phyloP scores from a whole-genome alignment of 768 basidiomycete genomes.

The Artomyces pyxidatus region DNA sequence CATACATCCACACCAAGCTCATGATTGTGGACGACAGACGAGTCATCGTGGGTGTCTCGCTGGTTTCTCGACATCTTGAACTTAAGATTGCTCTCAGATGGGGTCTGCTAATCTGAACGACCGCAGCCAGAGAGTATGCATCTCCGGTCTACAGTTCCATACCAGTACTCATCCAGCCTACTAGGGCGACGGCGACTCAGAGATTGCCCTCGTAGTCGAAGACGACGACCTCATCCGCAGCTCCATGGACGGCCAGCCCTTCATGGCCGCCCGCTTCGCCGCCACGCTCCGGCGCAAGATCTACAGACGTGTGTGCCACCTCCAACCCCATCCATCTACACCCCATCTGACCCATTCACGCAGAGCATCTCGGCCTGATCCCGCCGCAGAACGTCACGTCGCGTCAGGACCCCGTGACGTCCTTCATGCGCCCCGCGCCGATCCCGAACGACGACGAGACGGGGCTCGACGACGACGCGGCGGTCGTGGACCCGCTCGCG shows the following conservation, averaged over 20 bases:
- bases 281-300: slow-evolving; percentile 75
- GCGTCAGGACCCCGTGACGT: slow-evolving; percentile 33
- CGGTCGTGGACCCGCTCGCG: slow-evolving; percentile 73
- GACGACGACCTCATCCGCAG: slow-evolving; percentile 72
- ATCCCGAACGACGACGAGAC: slow-evolving; percentile 61
- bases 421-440: slow-evolving; percentile 79
- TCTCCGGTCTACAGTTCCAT: not conserved
- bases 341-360: not conserved
- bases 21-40: slow-evolving; percentile 93
- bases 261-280: slow-evolving; percentile 73
- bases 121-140: slow-evolving; percentile 62
- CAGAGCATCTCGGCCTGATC: slow-evolving; percentile 86
- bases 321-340: slow-evolving; percentile 3
- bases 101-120: slow-evolving; percentile 94
- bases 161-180: slow-evolving; percentile 1
- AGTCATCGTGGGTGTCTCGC: slow-evolving; percentile 60
- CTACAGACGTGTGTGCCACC: slow-evolving; percentile 53
- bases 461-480: slow-evolving; percentile 42
- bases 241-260: slow-evolving; percentile 71
- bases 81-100: slow-evolving; percentile 41
- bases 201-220: slow-evolving; percentile 89
- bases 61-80: not conserved
- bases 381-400: slow-evolving; percentile 51
- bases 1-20: slow-evolving; percentile 82
- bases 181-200: slow-evolving; percentile 89